Evolutionary conservation across 2,329 filamentous ascomycete genomes (phyloP).

Genomic region (Chrysoporthe deuterocubensis): DNA sequence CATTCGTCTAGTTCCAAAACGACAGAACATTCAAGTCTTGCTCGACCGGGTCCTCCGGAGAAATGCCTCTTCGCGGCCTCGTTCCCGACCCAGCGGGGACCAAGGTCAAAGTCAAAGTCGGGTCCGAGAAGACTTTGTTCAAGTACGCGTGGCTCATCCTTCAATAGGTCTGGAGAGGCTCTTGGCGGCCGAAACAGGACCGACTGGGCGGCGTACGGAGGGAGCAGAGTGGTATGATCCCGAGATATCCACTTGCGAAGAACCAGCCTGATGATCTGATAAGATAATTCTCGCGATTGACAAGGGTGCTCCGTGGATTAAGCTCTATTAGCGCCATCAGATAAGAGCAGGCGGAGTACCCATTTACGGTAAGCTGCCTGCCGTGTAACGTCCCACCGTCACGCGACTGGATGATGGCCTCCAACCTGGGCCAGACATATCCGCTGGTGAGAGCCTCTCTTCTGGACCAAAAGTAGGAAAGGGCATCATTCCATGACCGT

Average conservation of each 20-base stretch:
- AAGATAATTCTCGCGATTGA: constrained; percentile 17
- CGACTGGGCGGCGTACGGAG: constrained; percentile 15
- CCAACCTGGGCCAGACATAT: neutral
- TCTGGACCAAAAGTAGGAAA: neutral
- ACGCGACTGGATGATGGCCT: neutral
- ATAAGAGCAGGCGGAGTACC: constrained; percentile 18
- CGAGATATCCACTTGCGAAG: neutral
- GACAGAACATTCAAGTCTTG: neutral
- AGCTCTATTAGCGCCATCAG: constrained; percentile 23
- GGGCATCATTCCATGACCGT: neutral
- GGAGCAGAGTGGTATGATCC: constrained; percentile 10
- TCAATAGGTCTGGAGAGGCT: neutral
- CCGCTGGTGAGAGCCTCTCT: neutral
- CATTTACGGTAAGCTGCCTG: neutral
- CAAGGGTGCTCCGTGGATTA: neutral
- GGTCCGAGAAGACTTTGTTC: constrained; percentile 13
- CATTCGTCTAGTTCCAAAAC: neutral
- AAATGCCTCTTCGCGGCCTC: neutral
- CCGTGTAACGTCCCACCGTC: neutral
- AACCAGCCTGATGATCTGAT: constrained; percentile 25
- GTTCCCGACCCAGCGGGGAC: neutral
- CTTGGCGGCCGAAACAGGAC: constrained; percentile 17
- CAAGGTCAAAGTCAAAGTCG: constrained; percentile 8
- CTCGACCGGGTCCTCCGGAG: neutral
- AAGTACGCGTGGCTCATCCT: neutral